phyloP scores from a whole-genome alignment of 441 rosid species.

The Hura crepitans region DNA sequence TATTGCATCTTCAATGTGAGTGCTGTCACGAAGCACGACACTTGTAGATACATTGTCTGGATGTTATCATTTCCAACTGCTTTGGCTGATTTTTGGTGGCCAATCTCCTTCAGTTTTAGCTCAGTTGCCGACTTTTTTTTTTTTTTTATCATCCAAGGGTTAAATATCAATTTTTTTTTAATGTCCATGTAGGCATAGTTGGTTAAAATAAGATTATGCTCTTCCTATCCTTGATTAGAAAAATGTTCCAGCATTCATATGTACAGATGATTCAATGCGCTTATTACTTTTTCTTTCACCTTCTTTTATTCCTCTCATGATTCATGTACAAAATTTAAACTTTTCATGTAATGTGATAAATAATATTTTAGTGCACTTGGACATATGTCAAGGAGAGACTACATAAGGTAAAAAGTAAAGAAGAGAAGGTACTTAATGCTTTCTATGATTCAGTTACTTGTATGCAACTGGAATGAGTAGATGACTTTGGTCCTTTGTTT shows the following conservation, averaged over 20 bases:
- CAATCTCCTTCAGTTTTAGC: background rate
- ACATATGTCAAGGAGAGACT: too few relatives aligned
- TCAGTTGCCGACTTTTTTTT: background rate
- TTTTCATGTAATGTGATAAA: too few relatives aligned
- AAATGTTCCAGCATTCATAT: background rate
- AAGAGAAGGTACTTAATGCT: background rate
- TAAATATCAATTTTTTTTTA: background rate
- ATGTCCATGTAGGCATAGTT: background rate
- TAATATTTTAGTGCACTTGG: too few relatives aligned
- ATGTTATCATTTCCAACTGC: background rate
- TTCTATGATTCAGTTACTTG: background rate
- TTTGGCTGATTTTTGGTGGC: constrained; percentile 4
- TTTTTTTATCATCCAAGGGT: background rate
- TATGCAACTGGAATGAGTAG: background rate
- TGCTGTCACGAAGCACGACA: background rate
- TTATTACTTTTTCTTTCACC: too few relatives aligned
- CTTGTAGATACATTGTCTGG: background rate
- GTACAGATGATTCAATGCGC: too few relatives aligned
- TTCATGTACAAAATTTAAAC: too few relatives aligned
- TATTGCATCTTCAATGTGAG: background rate
- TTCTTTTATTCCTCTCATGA: too few relatives aligned
- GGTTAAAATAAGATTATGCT: background rate
- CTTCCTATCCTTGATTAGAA: background rate
- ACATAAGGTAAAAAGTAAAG: too few relatives aligned
- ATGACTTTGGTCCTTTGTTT: too few relatives aligned